Base-by-base conservation (phyloP, 1,284 basidiomycete genomes). In the Phaffia rhodozyma region DNA sequence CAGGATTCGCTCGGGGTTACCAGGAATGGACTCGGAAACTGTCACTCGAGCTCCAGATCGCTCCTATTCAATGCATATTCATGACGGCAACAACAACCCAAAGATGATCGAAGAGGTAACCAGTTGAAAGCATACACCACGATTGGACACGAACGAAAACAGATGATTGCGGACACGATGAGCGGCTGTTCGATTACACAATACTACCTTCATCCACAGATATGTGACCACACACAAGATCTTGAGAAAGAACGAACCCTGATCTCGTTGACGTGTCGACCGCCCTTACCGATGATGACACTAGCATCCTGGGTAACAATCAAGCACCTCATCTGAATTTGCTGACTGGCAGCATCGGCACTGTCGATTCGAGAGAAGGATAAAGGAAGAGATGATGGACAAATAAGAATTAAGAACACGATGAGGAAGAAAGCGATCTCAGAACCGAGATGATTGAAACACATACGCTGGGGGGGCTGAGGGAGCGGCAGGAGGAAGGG, bases 241-340 rank as follows among this genome's bases (percentile, higher is more conserved):
- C 32, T 34, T 9, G 9, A 34, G n/a, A 21, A 11, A 6, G 3
- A 16, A 66, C 75, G 64, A 53, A 75, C 75, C 66, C 96, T 82
- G 70, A 99, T 98, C 77, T 98, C 94, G 73, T 97, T 97, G 72
- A 99, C 93, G 77, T 98, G 94, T 62, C 89, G 84, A 68, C 96
- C 96, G 58, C 81, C 89, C 77, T 93, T 93, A 51, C 96, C 96
- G 72, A 99, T 99, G 79, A 99, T 98, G 77, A 99, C 92, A 65
- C 91, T 94, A 21, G 96, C 96, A 76, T 99, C 96, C 77, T 97
- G 92, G 13, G 96, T 98, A 70, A 98, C 93, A 72, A 99, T 98
- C 72, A 99, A 80, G 76, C 88, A 91, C 60, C 91, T 85, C 89
- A 94, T 91, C 69, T 91, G 87, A 68, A 94, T 94, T 62, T 77